phyloP scores from a whole-genome alignment of 345 rosid species.

The Camelina laxa region DNA sequence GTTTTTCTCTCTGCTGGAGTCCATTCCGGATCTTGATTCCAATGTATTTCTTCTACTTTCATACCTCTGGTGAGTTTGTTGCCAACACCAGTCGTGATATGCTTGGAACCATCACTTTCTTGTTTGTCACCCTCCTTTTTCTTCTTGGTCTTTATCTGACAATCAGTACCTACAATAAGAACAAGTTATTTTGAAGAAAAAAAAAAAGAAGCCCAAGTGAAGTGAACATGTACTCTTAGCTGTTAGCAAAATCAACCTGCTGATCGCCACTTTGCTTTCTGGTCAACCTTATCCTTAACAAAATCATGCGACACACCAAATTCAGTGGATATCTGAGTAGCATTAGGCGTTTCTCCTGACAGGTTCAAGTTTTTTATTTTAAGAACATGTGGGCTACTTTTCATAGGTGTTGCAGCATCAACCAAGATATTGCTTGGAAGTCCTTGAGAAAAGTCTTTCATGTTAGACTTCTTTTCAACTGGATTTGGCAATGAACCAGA shows the following conservation, averaged over 20 bases:
- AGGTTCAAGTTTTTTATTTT: conserved; percentile 21
- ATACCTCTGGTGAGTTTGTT: conserved; percentile 42
- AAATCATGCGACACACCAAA: conserved; percentile 20
- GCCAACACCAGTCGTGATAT: conserved; percentile 48
- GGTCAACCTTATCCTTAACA: conserved; percentile 29
- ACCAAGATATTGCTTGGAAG: conserved; percentile 19
- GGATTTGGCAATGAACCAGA: conserved; percentile 30
- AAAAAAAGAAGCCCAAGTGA: not conserved
- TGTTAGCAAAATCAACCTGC: conserved; percentile 25
- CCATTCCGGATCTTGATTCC: conserved; percentile 31
- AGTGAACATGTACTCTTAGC: conserved; percentile 24
- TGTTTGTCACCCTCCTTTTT: conserved; percentile 52
- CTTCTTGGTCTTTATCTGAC: conserved; percentile 49
- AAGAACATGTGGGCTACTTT: conserved; percentile 45
- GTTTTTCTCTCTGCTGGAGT: conserved; percentile 34
- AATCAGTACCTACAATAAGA: conserved; percentile 45
- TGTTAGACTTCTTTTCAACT: conserved; percentile 22
- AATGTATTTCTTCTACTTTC: conserved; percentile 43
- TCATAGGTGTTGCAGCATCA: conserved; percentile 47
- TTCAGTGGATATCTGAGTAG: conserved; percentile 32
- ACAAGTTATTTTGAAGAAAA: conserved; percentile 19
- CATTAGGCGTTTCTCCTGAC: conserved; percentile 14
- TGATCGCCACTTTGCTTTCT: conserved; percentile 19
- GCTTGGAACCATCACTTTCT: conserved; percentile 49
- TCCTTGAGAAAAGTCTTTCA: conserved; percentile 34